Base-by-base conservation (phyloP, 345 rosid genomes). In the Durio zibethinus region DNA sequence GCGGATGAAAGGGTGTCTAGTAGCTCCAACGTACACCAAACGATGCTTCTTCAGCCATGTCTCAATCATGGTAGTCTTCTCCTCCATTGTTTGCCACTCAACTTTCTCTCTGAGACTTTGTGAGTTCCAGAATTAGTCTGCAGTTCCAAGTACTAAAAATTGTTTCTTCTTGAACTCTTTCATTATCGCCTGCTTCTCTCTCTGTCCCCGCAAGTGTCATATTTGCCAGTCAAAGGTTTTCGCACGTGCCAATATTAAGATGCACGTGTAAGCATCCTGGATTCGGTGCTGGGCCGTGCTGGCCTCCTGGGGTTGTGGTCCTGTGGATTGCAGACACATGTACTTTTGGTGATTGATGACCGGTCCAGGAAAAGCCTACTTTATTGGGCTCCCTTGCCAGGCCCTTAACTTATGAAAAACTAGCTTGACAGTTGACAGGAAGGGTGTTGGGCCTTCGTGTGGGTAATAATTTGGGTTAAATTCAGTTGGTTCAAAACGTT, bases 31-130 rank as follows among this genome's bases (percentile, higher is more conserved):
- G 77, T 88, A 89, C 20, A 87, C n/a, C 16, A 83, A 65, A 36
- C 80, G 75, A 81, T 95, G 94, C 74, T 88, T 91, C 85, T 78
- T 87, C 76, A 87, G 77, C 99, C 97, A 93, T 72, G 82, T 65
- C 78, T 88, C 92, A 8, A 87, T 91, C 48, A 81, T 20, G 36
- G 73, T 43, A 4, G 33, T 40, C 29, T 75, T 75, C 25, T 40
- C 69, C 69, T 61, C 45, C 77, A 75, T 75, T 43, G 42, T 45
- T 31, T 1, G 38, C 43, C 11, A 10, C 60, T n/a, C 11, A 20
- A 27, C 1, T 2, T 2, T 29, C 20, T 29, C 7, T 27, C 4
- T 29, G 59, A 7, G 59, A 20, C 23, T 20, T 64, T 20, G n/a
- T 10, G 54, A 25, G 36, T 43, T 38, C 8, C 48, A 5, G 25